Percentiles rank a stretch among this genome's conserved stretches.
These are phyloP conservation scores for Chytriomyces sp. DNA, from an alignment of 192 early-diverging fungal genomes.

Conservation along the genomic window DNA sequence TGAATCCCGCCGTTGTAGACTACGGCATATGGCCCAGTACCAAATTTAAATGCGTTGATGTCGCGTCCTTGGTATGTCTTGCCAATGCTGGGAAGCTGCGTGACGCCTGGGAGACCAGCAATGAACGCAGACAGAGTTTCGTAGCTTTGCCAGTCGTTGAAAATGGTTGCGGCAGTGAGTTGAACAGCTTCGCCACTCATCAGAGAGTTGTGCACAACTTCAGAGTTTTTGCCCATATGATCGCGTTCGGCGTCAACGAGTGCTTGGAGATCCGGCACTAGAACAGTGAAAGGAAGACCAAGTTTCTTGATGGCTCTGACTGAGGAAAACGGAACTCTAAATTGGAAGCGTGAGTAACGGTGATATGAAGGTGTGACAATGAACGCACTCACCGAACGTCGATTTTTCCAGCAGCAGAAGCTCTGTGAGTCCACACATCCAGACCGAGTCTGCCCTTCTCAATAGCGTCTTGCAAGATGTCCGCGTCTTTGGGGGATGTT, in stretches of 20 bases:
- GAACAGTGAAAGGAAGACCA: constrained; percentile 33
- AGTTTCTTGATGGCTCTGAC: neutral
- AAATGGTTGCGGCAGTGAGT: constrained; percentile 33
- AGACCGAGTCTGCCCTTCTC: neutral
- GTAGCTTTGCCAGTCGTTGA: constrained; percentile 44
- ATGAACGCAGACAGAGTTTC: constrained; percentile 38
- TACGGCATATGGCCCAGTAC: constrained; percentile 38
- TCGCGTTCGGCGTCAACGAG: constrained; percentile 51
- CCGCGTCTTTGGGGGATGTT: neutral
- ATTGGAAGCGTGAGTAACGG: neutral
- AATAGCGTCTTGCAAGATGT: neutral
- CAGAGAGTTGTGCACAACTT: neutral
- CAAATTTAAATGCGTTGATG: constrained; percentile 41
- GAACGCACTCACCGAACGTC: constrained; percentile 1
- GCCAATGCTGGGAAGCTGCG: constrained; percentile 33
- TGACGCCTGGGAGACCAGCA: constrained; percentile 26
- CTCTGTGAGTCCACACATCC: constrained; percentile 1
- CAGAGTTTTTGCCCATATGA: constrained; percentile 32
- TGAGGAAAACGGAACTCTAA: neutral
- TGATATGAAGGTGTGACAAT: neutral
- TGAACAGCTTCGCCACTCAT: constrained; percentile 7
- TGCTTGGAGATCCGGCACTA: constrained; percentile 52
- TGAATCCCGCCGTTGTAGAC: constrained; percentile 60
- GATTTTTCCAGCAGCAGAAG: neutral
- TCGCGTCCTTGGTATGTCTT: constrained; percentile 36